A percentile compares a stretch with the other conserved stretches of the same genome.
Evolutionary conservation across 495 filamentous ascomycete genomes (phyloP).

Genomic region (Podospora fimiseda): DNA sequence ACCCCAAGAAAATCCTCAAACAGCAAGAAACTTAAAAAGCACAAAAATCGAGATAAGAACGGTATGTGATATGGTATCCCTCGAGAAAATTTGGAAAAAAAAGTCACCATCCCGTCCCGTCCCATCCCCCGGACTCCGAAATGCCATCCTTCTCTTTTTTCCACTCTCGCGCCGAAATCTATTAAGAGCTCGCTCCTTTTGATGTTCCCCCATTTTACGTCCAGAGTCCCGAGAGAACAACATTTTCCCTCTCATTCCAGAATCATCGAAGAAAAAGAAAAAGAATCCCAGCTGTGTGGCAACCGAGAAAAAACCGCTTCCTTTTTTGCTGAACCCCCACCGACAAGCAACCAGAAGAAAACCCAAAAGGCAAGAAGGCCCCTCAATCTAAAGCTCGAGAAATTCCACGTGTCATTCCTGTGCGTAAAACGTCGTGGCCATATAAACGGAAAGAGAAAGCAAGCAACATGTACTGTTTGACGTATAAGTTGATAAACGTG

Average conservation of each 20-base stretch:
- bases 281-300: not conserved
- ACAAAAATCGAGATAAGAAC: not conserved
- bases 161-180: not conserved
- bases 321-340: not conserved
- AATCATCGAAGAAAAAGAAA: not conserved
- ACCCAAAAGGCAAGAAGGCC: not conserved
- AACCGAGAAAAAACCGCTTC: not conserved
- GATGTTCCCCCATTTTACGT: not conserved
- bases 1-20: too few relatives aligned
- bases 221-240: not conserved
- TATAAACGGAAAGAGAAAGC: conserved; percentile 2
- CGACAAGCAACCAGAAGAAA: not conserved
- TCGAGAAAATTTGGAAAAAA: not conserved
- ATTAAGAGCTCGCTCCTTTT: not conserved
- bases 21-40: not conserved
- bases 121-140: too few relatives aligned
- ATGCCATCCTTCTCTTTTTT: too few relatives aligned
- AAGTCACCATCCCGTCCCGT: too few relatives aligned
- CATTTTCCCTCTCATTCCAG: not conserved
- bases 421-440: conserved; percentile 17
- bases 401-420: conserved; percentile 9
- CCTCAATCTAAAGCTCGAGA: conserved; percentile 4
- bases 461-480: conserved; percentile 9
- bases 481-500: conserved; percentile 2
- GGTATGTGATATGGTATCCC: not conserved